These are phyloP conservation scores for Tricholoma hemisulphureum DNA, from an alignment of 768 basidiomycete species.

Conservation along the genomic window DNA sequence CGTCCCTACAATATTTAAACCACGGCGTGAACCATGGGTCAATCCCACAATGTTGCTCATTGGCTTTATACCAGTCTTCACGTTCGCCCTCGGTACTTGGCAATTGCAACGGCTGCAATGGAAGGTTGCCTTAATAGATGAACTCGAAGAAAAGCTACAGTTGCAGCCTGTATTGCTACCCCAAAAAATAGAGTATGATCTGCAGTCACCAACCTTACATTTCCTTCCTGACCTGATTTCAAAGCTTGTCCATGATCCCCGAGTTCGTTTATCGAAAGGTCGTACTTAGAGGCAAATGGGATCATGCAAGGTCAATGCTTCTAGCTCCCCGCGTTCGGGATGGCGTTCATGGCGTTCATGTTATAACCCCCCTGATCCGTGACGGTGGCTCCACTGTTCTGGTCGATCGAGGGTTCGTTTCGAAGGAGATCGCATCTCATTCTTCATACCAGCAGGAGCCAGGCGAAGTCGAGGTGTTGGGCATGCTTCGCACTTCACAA, in stretches of 20 bases:
- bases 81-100: slow-evolving; percentile 89
- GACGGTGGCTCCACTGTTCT: slow-evolving; percentile 80
- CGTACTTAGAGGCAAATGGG: slow-evolving; percentile 72
- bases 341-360: slow-evolving; percentile 82
- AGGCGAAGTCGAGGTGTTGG: slow-evolving; percentile 71
- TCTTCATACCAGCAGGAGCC: slow-evolving; percentile 35
- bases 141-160: slow-evolving; percentile 86
- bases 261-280: slow-evolving; percentile 92
- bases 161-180: slow-evolving; percentile 78
- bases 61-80: slow-evolving; percentile 86
- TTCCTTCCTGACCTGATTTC: slow-evolving; percentile 16
- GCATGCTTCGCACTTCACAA: slow-evolving; percentile 83
- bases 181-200: slow-evolving; percentile 76
- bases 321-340: slow-evolving; percentile 87
- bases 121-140: slow-evolving; percentile 93
- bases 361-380: slow-evolving; percentile 84
- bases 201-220: neutral
- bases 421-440: slow-evolving; percentile 41
- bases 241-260: slow-evolving; percentile 67
- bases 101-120: slow-evolving; percentile 91
- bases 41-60: slow-evolving; percentile 72
- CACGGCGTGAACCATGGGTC: slow-evolving; percentile 58
- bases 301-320: slow-evolving; percentile 73
- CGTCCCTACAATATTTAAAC: slow-evolving; percentile 51
- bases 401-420: slow-evolving; percentile 92